A percentile compares a stretch with the other conserved stretches of the same genome.
Conservation (phyloP, 192 early-diverging fungal genomes). For the Pilaira anomala region DNA sequence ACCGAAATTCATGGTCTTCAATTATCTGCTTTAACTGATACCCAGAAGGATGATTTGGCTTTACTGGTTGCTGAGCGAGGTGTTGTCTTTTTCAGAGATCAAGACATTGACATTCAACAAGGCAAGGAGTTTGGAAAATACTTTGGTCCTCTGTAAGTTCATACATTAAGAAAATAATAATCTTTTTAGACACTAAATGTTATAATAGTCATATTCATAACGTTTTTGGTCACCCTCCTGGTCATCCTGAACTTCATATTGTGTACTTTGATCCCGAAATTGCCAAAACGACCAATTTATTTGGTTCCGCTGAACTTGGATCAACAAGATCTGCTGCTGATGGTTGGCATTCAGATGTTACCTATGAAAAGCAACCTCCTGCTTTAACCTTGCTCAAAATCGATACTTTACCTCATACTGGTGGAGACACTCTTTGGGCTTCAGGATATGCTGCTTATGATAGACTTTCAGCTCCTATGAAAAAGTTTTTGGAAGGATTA, state of each 20-base stretch:
- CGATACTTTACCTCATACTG: constrained; percentile 26
- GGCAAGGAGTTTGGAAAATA: constrained; percentile 27
- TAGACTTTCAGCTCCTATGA: constrained; percentile 16
- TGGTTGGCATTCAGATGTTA: constrained; percentile 35
- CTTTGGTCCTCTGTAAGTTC: constrained; percentile 26
- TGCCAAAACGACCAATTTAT: background rate
- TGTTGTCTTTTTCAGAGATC: constrained; percentile 38
- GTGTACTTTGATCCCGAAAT: constrained; percentile 27
- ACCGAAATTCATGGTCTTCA: constrained; percentile 37
- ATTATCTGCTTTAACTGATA: constrained; percentile 28
- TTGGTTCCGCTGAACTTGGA: background rate
- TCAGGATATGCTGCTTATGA: constrained; percentile 33
- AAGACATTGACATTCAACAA: constrained; percentile 31
- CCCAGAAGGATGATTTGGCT: constrained; percentile 36
- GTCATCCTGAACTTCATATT: constrained; percentile 28
- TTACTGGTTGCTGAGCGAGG: constrained; percentile 37
- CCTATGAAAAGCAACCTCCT: constrained; percentile 33
- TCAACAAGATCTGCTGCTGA: background rate
- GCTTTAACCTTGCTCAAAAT: constrained; percentile 32
- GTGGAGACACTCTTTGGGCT: constrained; percentile 36
- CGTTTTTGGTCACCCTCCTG: constrained; percentile 20
- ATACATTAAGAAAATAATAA: background rate
- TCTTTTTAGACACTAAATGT: background rate
- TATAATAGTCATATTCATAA: constrained; percentile 22
- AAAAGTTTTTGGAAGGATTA: constrained; percentile 33